Conservation (phyloP, 2,329 filamentous ascomycete species). For the Diaporthe destruens region DNA sequence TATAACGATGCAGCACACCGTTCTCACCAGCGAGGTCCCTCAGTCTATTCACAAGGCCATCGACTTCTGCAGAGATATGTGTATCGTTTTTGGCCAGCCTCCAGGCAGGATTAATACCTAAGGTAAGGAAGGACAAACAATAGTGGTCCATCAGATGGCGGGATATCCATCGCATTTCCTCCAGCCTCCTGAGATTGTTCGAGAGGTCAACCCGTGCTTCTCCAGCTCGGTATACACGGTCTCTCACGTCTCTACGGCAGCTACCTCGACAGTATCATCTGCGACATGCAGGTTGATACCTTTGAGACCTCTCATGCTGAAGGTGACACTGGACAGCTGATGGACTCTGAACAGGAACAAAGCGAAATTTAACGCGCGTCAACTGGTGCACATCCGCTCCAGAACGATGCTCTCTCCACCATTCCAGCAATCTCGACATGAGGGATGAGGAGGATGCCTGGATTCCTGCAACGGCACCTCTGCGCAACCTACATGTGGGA, state of each 20-base stretch:
- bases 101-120: constrained; percentile 44
- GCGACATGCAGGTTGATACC: constrained; percentile 35
- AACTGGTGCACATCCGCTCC: too few species aligned
- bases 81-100: constrained; percentile 18
- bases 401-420: too few species aligned
- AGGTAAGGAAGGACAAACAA: constrained; percentile 44
- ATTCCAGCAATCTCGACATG: too few species aligned
- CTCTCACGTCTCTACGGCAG: constrained; percentile 41
- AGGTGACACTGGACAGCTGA: too few species aligned
- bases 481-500: too few species aligned
- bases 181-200: constrained; percentile 43
- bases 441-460: too few species aligned
- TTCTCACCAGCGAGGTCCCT: constrained; percentile 35
- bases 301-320: constrained; percentile 36
- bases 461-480: too few species aligned
- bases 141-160: constrained; percentile 44
- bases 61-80: constrained; percentile 41
- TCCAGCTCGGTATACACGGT: constrained; percentile 42
- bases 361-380: too few species aligned
- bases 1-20: constrained; percentile 42
- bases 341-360: too few species aligned
- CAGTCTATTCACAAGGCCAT: constrained; percentile 2
- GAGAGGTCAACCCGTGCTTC: constrained; percentile 41
- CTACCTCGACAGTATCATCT: constrained; percentile 42
- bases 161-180: constrained; percentile 44